Percentiles rank a stretch among this genome's conserved stretches.
These are phyloP conservation scores for Gigaspora rosea DNA, from an alignment of 192 early-diverging fungal species.

Conservation along the genomic window DNA sequence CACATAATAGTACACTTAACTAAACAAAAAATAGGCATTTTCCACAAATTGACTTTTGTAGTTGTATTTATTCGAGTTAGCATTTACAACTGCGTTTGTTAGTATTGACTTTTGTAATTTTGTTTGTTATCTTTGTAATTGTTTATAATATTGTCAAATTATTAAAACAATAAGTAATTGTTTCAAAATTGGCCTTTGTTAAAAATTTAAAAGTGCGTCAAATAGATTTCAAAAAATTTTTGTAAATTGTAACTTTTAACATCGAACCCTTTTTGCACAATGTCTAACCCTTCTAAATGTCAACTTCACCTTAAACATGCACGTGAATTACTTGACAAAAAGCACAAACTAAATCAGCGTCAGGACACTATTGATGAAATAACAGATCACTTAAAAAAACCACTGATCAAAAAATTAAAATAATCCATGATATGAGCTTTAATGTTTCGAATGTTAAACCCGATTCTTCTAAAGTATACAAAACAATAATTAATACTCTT, in stretches of 20 bases:
- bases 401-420: slow-evolving; percentile 1
- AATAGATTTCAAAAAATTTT: not conserved
- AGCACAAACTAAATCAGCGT: not conserved
- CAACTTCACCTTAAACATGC: not conserved
- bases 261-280: not conserved
- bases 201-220: not conserved
- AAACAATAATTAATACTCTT: too few species aligned
- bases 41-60: too few species aligned
- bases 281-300: not conserved
- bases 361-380: not conserved
- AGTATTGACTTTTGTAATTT: too few species aligned
- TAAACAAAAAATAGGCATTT: too few species aligned
- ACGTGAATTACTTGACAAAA: not conserved
- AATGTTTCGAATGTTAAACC: too few species aligned
- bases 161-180: too few species aligned
- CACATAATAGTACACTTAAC: too few species aligned
- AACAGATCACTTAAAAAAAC: slow-evolving; percentile 10
- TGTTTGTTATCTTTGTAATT: too few species aligned
- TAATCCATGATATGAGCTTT: not conserved
- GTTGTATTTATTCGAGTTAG: too few species aligned
- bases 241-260: not conserved
- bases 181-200: not conserved
- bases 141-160: too few species aligned
- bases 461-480: not conserved
- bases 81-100: too few species aligned